Percentiles rank a stretch among this genome's conserved stretches.
phyloP scores from a whole-genome alignment of 306 rosid species.

The Vicia faba region DNA sequence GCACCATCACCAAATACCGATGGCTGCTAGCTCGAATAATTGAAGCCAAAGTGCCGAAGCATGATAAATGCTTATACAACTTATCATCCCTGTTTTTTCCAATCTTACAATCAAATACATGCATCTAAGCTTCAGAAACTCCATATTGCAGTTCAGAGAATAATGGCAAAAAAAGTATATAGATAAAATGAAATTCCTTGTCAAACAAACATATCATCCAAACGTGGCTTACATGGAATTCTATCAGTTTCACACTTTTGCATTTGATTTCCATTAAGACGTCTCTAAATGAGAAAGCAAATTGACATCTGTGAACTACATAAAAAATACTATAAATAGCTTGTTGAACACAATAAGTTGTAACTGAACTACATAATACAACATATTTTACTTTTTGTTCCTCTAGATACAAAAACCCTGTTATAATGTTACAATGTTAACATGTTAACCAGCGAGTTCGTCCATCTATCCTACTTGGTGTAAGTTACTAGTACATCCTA shows the following conservation, averaged over 20 bases:
- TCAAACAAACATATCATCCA: conserved; percentile 16
- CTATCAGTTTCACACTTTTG: conserved; percentile 5
- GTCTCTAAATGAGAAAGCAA: conserved; percentile 30
- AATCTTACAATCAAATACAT: neutral
- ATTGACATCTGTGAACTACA: conserved; percentile 2
- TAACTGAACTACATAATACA: conserved; percentile 10
- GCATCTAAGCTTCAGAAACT: conserved; percentile 10
- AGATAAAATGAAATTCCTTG: conserved; percentile 7
- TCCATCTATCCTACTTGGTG: conserved; percentile 33
- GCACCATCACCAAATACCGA: neutral
- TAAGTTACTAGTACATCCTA: conserved; percentile 35
- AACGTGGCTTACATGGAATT: conserved; percentile 11
- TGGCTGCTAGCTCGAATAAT: neutral
- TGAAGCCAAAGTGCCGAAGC: conserved; percentile 30
- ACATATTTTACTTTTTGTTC: neutral
- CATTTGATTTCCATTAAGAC: conserved; percentile 9
- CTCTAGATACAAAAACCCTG: conserved; percentile 21
- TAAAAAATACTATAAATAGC: conserved; percentile 32
- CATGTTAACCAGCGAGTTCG: conserved; percentile 11
- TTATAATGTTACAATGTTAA: conserved; percentile 21
- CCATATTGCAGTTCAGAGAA: conserved; percentile 23
- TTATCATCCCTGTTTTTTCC: neutral
- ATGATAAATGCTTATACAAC: conserved; percentile 9
- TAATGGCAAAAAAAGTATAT: neutral
- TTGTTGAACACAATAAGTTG: conserved; percentile 28